Base-by-base conservation (phyloP, 2,329 filamentous ascomycete genomes). In the Exserohilum turcica region DNA sequence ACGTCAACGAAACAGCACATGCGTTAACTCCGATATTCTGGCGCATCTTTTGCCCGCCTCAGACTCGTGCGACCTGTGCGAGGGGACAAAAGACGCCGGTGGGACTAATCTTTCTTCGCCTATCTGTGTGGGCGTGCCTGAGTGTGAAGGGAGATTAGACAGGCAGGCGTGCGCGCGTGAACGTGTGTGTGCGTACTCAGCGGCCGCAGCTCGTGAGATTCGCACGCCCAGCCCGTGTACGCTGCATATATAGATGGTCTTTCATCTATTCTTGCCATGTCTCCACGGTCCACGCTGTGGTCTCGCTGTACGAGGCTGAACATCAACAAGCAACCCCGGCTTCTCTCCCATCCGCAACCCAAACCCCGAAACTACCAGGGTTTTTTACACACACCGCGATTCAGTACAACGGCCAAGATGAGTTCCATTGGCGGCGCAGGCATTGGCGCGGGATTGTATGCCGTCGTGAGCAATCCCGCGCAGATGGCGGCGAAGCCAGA, bases 401-500 rank as follows among this genome's bases (percentile, higher is more conserved):
- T 70, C 40, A 50, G 39, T 9, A 62, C 54, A 4, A 38, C 35
- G 7, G 55, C 62, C 39, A 72, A 65, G 47, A 73, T 73, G 71
- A 72, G 70, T 37, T 68, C 66, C 1, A 55, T 63, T 18, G 61
- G 65, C 10, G 67, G 60, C 8, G 59, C 56, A 3, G 60, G 63
- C 24, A 51, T 70, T 13, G 47, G 52, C 19, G 68, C 71, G 5
- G 64, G 68, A 4, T 63, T 78, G 21, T 76, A 77, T 50, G 76
- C 78, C n/a, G 69, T 71, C 6, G 71, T 78, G 8, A 74, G 73
- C 24, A 73, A 72, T 13, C 74, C 78, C 4, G 61, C 72, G 7
- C 68, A 73, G 35, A 62, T 72, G 5, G 71, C 72, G n/a, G 64
- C 72, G n/a, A 65, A 68, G 37, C 80, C 80, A 0, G 74, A 79